A percentile compares a stretch with the other conserved stretches of the same genome.
Conservation (phyloP, 345 rosid species). For the Anacardium occidentale region DNA sequence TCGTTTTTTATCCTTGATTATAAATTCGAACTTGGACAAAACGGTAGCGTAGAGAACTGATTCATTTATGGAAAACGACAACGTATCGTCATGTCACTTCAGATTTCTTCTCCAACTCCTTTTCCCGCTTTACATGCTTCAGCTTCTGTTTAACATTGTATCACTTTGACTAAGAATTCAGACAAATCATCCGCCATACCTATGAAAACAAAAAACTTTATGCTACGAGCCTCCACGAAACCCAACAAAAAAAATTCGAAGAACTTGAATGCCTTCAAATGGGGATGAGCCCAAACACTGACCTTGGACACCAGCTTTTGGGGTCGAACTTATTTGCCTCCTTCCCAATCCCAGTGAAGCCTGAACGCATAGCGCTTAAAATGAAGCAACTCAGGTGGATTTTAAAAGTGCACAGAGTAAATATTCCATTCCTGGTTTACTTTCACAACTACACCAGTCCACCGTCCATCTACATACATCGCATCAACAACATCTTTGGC, state of each 20-base stretch:
- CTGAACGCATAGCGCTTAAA: constrained; percentile 15
- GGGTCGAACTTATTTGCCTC: constrained; percentile 19
- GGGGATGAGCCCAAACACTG: background rate
- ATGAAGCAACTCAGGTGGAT: constrained; percentile 20
- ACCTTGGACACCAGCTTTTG: constrained; percentile 15
- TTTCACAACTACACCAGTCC: constrained; percentile 22
- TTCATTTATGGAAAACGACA: too few species aligned
- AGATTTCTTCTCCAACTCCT: too few species aligned
- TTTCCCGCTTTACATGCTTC: too few species aligned
- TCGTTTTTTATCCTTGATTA: too few species aligned
- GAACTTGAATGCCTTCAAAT: background rate
- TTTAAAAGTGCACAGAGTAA: constrained; percentile 16
- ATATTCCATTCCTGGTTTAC: background rate
- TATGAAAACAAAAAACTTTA: background rate
- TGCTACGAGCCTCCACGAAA: background rate
- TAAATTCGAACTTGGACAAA: too few species aligned
- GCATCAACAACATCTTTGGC: constrained; percentile 27
- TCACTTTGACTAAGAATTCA: too few species aligned
- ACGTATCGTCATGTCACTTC: too few species aligned
- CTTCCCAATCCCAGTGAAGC: constrained; percentile 22
- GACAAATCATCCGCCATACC: background rate
- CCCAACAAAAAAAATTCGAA: background rate
- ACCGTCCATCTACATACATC: constrained; percentile 25
- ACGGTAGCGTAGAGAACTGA: too few species aligned
- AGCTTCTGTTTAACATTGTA: too few species aligned